Percentiles rank a stretch among this genome's conserved stretches.
These are phyloP conservation scores for Platanthera guangdongensis DNA, from an alignment of 106 monocot species.

Conservation along the genomic window DNA sequence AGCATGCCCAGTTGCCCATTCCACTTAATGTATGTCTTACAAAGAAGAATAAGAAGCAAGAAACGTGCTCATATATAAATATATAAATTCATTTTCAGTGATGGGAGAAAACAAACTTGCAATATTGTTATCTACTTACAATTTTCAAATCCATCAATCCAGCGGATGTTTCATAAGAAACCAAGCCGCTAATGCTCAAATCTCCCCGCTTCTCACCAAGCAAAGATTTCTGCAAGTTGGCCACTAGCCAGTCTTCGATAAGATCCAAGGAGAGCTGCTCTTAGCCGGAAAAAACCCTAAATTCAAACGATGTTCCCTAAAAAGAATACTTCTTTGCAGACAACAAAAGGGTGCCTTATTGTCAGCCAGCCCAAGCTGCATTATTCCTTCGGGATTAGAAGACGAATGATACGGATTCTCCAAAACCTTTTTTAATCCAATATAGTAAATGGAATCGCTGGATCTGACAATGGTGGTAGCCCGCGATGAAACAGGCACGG, in stretches of 20 bases:
- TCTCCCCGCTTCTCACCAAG: constrained; percentile 13
- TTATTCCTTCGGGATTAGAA: constrained; percentile 37
- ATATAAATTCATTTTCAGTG: not conserved
- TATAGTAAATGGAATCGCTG: constrained; percentile 37
- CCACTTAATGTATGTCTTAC: no score
- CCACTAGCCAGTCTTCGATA: constrained; percentile 33
- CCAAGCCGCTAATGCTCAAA: constrained; percentile 35
- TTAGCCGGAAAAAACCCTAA: constrained; percentile 17
- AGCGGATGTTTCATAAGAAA: constrained; percentile 47
- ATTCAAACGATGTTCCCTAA: not conserved
- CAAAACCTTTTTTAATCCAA: constrained; percentile 13
- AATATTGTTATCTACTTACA: constrained; percentile 26
- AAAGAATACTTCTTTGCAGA: not conserved
- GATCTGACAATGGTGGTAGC: constrained; percentile 16
- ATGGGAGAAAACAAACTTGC: not conserved
- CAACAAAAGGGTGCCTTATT: constrained; percentile 25
- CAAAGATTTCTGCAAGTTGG: constrained; percentile 21
- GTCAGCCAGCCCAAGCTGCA: constrained; percentile 64
- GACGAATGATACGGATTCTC: constrained; percentile 36
- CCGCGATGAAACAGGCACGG: constrained; percentile 41
- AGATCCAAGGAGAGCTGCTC: constrained; percentile 50
- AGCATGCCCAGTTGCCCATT: no score
- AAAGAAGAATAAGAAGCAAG: no score
- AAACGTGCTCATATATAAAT: no score
- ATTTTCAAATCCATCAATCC: constrained; percentile 68